These are phyloP conservation scores for Lactarius akahatsu DNA, from an alignment of 768 basidiomycete species.

Conservation along the genomic window DNA sequence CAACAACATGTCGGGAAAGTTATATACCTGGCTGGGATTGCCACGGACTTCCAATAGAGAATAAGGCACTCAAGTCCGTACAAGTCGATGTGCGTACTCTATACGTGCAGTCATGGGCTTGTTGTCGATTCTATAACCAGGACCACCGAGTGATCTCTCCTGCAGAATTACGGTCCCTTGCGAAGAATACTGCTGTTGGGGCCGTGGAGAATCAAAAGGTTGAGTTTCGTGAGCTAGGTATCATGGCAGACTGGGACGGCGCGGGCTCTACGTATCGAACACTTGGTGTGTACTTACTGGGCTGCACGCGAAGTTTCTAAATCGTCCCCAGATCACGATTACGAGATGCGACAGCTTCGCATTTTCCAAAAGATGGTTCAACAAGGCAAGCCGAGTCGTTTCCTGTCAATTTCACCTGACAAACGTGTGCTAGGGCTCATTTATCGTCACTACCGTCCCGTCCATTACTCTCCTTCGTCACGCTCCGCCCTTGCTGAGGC, in stretches of 20 bases:
- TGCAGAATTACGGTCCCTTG: slow-evolving; percentile 63
- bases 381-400: slow-evolving; percentile 49
- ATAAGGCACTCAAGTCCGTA: slow-evolving; percentile 81
- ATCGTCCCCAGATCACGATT: slow-evolving; percentile 63
- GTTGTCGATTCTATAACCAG: slow-evolving; percentile 35
- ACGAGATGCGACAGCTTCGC: slow-evolving; percentile 83
- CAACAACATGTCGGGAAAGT: slow-evolving; percentile 43
- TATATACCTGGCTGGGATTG: slow-evolving; percentile 98
- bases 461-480: slow-evolving; percentile 94
- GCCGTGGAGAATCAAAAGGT: slow-evolving; percentile 74
- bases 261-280: slow-evolving; percentile 75
- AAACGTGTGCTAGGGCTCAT: slow-evolving; percentile 59
- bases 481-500: slow-evolving; percentile 93
- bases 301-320: background rate
- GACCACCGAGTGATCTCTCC: slow-evolving; percentile 58
- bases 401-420: background rate
- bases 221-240: slow-evolving; percentile 78
- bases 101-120: slow-evolving; percentile 7
- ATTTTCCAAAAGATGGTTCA: slow-evolving; percentile 89
- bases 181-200: slow-evolving; percentile 65
- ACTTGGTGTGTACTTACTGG: slow-evolving; percentile 52
- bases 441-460: slow-evolving; percentile 83
- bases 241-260: slow-evolving; percentile 89
- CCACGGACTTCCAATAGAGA: slow-evolving; percentile 96
- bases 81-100: slow-evolving; percentile 46